Evolutionary conservation across 441 rosid species (phyloP).

Genomic region (Raphanus hybrid): DNA sequence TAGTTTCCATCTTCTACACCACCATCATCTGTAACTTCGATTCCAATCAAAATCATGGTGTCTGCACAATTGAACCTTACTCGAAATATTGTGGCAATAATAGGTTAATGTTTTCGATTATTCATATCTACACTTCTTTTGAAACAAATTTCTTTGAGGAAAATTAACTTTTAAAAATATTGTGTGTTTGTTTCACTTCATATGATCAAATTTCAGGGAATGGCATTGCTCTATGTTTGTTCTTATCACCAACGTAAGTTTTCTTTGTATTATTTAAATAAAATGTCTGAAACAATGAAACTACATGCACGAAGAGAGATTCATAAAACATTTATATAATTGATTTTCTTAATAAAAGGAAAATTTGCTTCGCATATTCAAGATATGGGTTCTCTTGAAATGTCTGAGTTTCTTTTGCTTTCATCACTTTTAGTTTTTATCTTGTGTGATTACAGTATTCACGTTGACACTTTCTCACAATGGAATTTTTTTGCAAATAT

Average conservation of each 20-base stretch:
- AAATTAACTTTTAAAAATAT: too few relatives aligned
- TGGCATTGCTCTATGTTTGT: slow-evolving; percentile 67
- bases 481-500: too few relatives aligned
- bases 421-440: background rate
- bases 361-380: background rate
- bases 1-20: background rate
- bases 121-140: background rate
- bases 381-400: slow-evolving; percentile 1
- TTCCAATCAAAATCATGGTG: slow-evolving; percentile 45
- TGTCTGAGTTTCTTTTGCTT: background rate
- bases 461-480: background rate
- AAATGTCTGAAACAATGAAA: background rate
- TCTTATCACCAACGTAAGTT: slow-evolving; percentile 86
- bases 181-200: background rate
- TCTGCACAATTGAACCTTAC: slow-evolving; percentile 39
- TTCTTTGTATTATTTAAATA: background rate
- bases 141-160: background rate
- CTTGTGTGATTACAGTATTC: background rate
- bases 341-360: background rate
- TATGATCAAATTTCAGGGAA: slow-evolving; percentile 62
- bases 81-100: slow-evolving; percentile 57
- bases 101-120: slow-evolving; percentile 44
- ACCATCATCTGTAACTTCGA: background rate
- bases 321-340: background rate
- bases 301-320: background rate